Conservation (phyloP, 768 basidiomycete species). For the Trametes punicea region DNA sequence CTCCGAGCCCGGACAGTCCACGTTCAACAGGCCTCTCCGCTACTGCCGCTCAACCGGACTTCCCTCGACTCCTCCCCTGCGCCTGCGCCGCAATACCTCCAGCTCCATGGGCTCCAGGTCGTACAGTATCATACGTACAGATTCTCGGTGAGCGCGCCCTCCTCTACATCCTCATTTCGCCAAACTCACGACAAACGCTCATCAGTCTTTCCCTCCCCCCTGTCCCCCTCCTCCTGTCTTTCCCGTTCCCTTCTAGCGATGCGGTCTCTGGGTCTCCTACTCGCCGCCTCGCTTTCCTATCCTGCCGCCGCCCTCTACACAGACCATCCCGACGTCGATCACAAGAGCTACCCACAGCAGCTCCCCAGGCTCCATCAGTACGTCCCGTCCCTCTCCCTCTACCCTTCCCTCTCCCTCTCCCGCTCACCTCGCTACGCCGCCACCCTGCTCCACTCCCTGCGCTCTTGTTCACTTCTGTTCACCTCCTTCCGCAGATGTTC, state of each 20-base stretch:
- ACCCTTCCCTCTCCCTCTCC: background rate
- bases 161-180: background rate
- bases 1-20: too few species aligned
- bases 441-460: too few species aligned
- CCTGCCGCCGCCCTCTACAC: conserved; percentile 9
- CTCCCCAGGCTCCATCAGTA: conserved; percentile 16
- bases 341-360: conserved; percentile 8
- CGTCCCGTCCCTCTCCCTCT: background rate
- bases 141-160: background rate
- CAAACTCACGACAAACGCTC: conserved; percentile 3
- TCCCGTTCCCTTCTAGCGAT: conserved; percentile 12
- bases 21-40: too few species aligned
- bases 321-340: conserved; percentile 24
- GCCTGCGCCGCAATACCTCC: too few species aligned
- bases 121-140: too few species aligned
- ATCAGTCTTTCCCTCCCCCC: conserved; percentile 13
- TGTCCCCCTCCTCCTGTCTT: background rate
- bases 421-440: background rate
- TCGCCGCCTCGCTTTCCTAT: conserved; percentile 20
- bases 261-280: conserved; percentile 24
- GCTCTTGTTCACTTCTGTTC: too few species aligned
- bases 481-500: conserved; percentile 37
- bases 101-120: too few species aligned
- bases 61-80: too few species aligned
- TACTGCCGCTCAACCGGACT: too few species aligned